Evolutionary conservation across 2,329 filamentous ascomycete species (phyloP), one percentile per base, ranked within the genome.

Genomic region (Fusarium tricinctum): DNA sequence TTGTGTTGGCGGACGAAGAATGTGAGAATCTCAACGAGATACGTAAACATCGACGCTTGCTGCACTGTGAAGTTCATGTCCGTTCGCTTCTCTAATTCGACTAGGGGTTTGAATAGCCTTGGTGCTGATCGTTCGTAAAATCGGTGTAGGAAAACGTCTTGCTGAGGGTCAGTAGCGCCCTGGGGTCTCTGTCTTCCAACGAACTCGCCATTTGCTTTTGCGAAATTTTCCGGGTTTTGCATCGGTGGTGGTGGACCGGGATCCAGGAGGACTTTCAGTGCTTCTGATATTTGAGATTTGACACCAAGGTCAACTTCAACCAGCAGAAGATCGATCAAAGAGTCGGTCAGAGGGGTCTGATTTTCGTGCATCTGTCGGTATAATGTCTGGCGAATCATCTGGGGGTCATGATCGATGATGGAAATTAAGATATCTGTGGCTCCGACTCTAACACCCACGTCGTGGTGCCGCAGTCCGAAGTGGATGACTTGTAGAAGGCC

Each of bases 211-310:
- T 91, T 91, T 35, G 85, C 85, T 76, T 90, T 89, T 2, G 84
- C 83, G 63, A 88, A 83, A 42, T 83, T 82, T 66, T 92, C 90
- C 48, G 55, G 88, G 10, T 71, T 78, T 47, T 82, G 82, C 7
- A 74, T 69, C 5, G 81, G 80, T 7, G 79, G 77, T 7, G 79
- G 77, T 78, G 66, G 66, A 9, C 79, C 89, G 80, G 76, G 93
- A 84, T 98, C 96, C 35, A 99, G 85, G 13, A 99, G 84, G 22
- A 98, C 92, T 80, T 97, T 97, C 77, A 99, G 91, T 9, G 95
- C 93, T 81, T 99, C 96, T 5, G 94, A 94, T 74, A 98, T 91
- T 78, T 98, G 96, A 28, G 93, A 94, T 80, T 97, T 97, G 66
- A 98, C 94, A 1, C 96, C 96, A 17, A 98, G 84, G 75, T 99